Conservation (phyloP, 176 grass and related monocot species). For the Alopecurus myosuroides region DNA sequence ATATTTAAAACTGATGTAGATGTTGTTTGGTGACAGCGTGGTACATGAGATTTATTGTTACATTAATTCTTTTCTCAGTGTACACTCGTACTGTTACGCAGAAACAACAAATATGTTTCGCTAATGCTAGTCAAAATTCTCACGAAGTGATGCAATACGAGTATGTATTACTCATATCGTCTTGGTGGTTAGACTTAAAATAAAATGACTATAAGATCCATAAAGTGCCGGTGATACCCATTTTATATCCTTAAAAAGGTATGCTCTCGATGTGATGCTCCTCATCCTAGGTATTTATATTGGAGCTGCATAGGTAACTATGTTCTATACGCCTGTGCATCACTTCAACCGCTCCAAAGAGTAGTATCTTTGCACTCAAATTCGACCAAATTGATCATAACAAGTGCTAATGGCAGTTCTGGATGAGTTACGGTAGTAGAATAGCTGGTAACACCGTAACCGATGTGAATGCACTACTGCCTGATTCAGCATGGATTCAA, state of each 20-base stretch:
- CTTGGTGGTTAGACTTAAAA: neutral
- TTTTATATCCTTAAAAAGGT: neutral
- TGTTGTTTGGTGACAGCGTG: neutral
- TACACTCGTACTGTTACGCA: neutral
- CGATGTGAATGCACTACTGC: neutral
- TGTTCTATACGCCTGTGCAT: neutral
- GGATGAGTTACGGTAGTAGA: conserved; percentile 11
- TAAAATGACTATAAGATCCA: neutral
- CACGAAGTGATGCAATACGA: neutral
- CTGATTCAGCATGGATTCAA: neutral
- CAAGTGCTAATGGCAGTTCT: neutral
- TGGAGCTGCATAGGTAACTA: conserved; percentile 2
- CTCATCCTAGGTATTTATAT: conserved; percentile 11
- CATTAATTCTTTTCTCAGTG: neutral
- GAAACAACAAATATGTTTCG: neutral
- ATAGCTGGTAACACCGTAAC: neutral
- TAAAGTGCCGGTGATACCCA: neutral
- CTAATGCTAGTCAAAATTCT: neutral
- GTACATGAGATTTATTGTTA: neutral
- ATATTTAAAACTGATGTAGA: neutral
- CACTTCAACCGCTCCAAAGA: conserved; percentile 29
- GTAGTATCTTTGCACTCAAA: conserved; percentile 38
- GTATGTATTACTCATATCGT: neutral
- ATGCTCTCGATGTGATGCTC: neutral
- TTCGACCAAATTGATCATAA: conserved; percentile 34